Evolutionary conservation across 2,329 filamentous ascomycete genomes (phyloP).

Genomic region (Phialemonium atrogriseum): DNA sequence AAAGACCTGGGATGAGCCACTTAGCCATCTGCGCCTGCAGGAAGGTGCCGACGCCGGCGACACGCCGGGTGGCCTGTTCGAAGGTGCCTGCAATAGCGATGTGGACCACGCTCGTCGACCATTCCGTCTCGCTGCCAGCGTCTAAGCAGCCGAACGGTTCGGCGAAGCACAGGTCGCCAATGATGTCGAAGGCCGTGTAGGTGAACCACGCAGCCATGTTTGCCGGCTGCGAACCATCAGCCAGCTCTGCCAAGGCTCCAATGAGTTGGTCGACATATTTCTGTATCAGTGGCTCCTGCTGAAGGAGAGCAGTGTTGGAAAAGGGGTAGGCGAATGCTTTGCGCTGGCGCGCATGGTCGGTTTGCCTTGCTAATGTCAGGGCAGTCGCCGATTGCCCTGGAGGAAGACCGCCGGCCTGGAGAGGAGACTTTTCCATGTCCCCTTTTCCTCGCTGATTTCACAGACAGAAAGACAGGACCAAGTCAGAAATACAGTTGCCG

Average conservation of each 20-base stretch:
- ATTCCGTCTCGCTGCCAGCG: conserved; percentile 12
- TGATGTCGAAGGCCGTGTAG: conserved; percentile 16
- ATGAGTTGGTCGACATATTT: conserved; percentile 16
- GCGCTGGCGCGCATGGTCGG: conserved; percentile 17
- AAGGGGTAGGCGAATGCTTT: conserved; percentile 17
- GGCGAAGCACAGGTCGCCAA: conserved; percentile 14
- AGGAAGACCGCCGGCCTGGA: conserved; percentile 15
- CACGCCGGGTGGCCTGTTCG: conserved; percentile 16
- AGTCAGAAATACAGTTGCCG: too few relatives aligned
- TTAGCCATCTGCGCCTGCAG: conserved; percentile 7
- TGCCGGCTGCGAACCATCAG: conserved; percentile 5
- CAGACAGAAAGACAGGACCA: too few relatives aligned
- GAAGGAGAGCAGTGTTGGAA: conserved; percentile 15
- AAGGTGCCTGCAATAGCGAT: conserved; percentile 14
- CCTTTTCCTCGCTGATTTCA: conserved; percentile 7
- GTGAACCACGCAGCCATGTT: conserved; percentile 19
- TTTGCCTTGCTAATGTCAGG: conserved; percentile 5
- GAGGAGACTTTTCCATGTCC: conserved; percentile 19
- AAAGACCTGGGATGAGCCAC: conserved; percentile 5
- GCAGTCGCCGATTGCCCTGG: conserved; percentile 4
- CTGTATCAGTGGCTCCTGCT: conserved; percentile 15
- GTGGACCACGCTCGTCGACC: conserved; percentile 14
- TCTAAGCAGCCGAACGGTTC: conserved; percentile 19
- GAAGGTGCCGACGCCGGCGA: conserved; percentile 17
- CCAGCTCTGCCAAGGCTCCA: conserved; percentile 5